Evolutionary conservation across 495 filamentous ascomycete genomes (phyloP), one percentile per base, ranked within the genome.

Genomic region (Terfezia boudieri): DNA sequence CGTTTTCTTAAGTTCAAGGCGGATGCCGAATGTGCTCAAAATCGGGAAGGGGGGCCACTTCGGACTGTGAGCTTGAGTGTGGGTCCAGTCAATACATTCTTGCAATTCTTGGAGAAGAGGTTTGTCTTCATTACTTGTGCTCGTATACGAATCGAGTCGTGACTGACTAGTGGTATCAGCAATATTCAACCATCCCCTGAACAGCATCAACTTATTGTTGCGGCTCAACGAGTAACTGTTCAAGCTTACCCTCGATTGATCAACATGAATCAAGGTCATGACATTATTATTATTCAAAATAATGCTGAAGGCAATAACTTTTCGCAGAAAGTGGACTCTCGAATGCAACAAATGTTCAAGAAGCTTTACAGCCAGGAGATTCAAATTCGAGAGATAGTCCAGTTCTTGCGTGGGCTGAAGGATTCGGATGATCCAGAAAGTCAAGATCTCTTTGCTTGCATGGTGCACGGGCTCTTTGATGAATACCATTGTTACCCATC

Each of bases 381-480:
- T 23, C 80, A 88, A 38, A 78, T 94, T 51, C 74, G 82, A 35
- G 75, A 83, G 55, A 78, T 96, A 60, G 77, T 96, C 54, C 77
- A 83, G 54, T 74, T 82, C 50, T 79, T 99, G 59, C 77, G 83
- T 57, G 71, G 74, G 46, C 88, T 90, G 69, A 95, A 95, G 68
- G 76, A 76, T 38, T 96, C 92, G 0, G 74, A 76, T 23, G 82
- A 90, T 53, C 77, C 85, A 2, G 70, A 76, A 12, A 86, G 94
- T 53, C 87, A 94, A 65, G 90, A 99, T 61, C 72, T 94, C 4
- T 99, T 96, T 65, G 84, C 88, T 11, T 94, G 89, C 67, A 96
- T 99, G 90, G 87, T 99, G 36, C 89, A 94, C 60, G 90, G 90
- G 0, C 73, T 99, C 9, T 94, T 96, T 59, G 90, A 99, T 60